Evolutionary conservation across 257 asterid species (phyloP), one percentile per base, ranked within the genome.

Genomic region (Catharanthus roseus): DNA sequence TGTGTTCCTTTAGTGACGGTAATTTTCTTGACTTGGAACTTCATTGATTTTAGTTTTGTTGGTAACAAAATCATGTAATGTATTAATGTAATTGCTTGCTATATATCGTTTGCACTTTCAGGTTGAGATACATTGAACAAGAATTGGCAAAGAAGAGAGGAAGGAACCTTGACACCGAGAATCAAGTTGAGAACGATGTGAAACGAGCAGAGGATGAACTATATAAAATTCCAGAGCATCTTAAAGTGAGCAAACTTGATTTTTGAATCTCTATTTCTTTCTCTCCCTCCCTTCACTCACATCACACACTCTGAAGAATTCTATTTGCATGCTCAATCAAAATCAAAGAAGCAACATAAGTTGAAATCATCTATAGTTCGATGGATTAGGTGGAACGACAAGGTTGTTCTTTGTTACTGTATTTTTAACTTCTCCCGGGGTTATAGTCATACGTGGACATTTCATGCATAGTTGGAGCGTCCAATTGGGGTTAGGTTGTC

Each of bases 141-240:
- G 96, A 91, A 77, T 78, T 93, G 84, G 97, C 98, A 49, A 90
- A 85, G 90, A 88, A 86, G 82, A 83, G 89, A 78, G 98, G 98
- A 73, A 87, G 82, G 83, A 81, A 83, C 38, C 67, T 86, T 77
- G 89, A 81, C 82, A 75, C 67, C 5, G 86, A 81, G 38, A 75
- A 85, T 76, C 91, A 88, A 78, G 90, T 74, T 69, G 87, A 84
- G 62, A 91, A 82, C 76, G 96, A 85, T 28, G 75, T 93, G 56
- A 86, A 84, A 78, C 92, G 80, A 73, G 99, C 97, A 4, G 97
- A 91, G 84, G 96, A 91, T 76, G 92, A 89, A 85, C 81, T 91
- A 55, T 93, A 91, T 74, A 79, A 86, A 77, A 91, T 93, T 56
- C 99, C 99, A 9, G 99, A 93, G 81, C 90, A 91, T 79, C 96